phyloP scores from a whole-genome alignment of 257 asterid genomes.

The Nicotiana tomentosiformis region DNA sequence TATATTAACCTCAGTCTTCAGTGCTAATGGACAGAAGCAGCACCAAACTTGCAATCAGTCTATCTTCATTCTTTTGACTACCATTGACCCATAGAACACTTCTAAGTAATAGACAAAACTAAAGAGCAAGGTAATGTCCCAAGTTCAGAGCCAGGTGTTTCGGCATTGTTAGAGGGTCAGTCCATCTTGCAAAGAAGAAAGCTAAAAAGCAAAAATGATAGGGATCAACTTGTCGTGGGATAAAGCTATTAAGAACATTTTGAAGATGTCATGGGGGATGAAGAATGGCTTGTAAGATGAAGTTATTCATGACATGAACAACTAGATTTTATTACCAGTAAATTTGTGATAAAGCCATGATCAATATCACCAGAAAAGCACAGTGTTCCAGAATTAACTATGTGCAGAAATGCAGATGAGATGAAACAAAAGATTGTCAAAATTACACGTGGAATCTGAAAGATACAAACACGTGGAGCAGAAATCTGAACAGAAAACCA shows the following conservation, averaged over 20 bases:
- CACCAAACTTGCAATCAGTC: not conserved
- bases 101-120: not conserved
- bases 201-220: not conserved
- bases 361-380: not conserved
- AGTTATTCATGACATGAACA: not conserved
- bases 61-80: not conserved
- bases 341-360: not conserved
- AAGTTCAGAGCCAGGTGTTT: not conserved
- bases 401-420: not conserved
- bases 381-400: not conserved
- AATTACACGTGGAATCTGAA: not conserved
- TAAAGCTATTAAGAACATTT: not conserved
- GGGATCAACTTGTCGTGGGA: not conserved
- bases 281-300: not conserved
- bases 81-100: not conserved
- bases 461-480: not conserved
- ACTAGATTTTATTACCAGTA: not conserved
- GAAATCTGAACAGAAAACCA: not conserved
- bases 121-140: not conserved
- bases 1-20: not conserved
- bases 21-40: not conserved
- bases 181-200: not conserved
- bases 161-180: not conserved
- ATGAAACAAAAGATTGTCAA: not conserved
- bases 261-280: not conserved